phyloP scores from a whole-genome alignment of 2,329 filamentous ascomycete genomes.

The Aspergillus felis region DNA sequence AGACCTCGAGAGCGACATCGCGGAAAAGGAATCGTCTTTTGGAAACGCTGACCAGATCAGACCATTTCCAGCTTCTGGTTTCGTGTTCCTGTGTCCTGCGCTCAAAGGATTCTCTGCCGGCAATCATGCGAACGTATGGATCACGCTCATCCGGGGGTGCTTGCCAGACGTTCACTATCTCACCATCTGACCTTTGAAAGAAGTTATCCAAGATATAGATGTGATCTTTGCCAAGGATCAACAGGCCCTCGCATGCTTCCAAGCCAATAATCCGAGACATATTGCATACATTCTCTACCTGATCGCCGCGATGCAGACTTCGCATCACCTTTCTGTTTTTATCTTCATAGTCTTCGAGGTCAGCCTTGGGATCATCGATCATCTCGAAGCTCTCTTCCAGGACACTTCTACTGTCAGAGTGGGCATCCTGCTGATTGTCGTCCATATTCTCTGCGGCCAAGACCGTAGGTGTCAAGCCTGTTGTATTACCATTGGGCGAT shows the following conservation, averaged over 20 bases:
- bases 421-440: constrained; percentile 25
- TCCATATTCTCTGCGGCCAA: constrained; percentile 31
- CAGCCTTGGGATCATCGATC: constrained; percentile 85
- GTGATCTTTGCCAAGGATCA: constrained; percentile 87
- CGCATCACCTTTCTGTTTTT: constrained; percentile 98
- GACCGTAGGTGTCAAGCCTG: constrained; percentile 33
- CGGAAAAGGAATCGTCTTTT: constrained; percentile 93
- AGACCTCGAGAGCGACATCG: constrained; percentile 93
- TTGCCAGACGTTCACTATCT: constrained; percentile 95
- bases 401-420: constrained; percentile 37
- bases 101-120: constrained; percentile 65
- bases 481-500: constrained; percentile 40
- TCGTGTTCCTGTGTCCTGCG: constrained; percentile 66
- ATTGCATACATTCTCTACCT: constrained; percentile 92
- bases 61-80: constrained; percentile 88
- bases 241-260: constrained; percentile 86
- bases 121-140: constrained; percentile 90
- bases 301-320: constrained; percentile 81
- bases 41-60: constrained; percentile 89
- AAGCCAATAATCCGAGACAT: constrained; percentile 90
- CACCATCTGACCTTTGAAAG: constrained; percentile 89
- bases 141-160: constrained; percentile 89
- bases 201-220: constrained; percentile 96
- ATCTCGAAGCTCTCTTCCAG: constrained; percentile 93
- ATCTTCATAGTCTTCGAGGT: constrained; percentile 84